Evolutionary conservation across 352 stramenopile species (phyloP), one percentile per base, ranked within the genome.

Genomic region (Globisporangium uncinulatum): DNA sequence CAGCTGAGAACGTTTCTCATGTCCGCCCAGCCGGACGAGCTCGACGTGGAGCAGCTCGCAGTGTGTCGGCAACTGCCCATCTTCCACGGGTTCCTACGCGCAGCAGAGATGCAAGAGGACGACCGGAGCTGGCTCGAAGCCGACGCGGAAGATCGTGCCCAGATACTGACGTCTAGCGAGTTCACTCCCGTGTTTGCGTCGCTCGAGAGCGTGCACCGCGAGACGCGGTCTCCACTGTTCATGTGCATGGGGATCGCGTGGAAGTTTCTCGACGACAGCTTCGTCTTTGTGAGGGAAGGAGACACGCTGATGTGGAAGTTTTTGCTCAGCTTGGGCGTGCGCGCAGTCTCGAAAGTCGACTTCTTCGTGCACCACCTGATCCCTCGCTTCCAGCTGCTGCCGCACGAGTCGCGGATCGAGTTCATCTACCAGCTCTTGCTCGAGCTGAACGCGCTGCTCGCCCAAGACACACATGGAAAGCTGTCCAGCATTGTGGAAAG

Each of bases 361-460:
- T 85, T 81, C 62, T 81, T 85, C 41, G 54, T 67, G 1, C 66
- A 72, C 34, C 55, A 78, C 20, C 51, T 88, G 19, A 78, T 88
- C 61, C 73, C 78, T 51, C 65, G 78, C 32, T 72, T 84, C 44
- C 57, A 74, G 47, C 51, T 15, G 48, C 43, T 83, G 51, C 43
- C 63, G 21, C 44, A 63, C 53, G 55, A 70, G 54, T 50, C 59
- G 6, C 57, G 65, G 24, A 59, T 84, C 34, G 70, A 68, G 20
- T 78, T 82, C 54, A 58, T 77, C n/a, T 76, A 61, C 29, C 43
- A 77, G 24, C 53, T 88, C 37, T 46, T 88, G 53, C 48, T 59
- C 41, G 73, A 88, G 61, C 37, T 86, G 53, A 57, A 55, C 34
- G 37, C 43, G 4, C 59, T 86, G 37, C 32, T 88, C 21, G 56